These are phyloP conservation scores for Violaceomyces palustris DNA, from an alignment of 1,284 basidiomycete genomes.

Conservation along the genomic window DNA sequence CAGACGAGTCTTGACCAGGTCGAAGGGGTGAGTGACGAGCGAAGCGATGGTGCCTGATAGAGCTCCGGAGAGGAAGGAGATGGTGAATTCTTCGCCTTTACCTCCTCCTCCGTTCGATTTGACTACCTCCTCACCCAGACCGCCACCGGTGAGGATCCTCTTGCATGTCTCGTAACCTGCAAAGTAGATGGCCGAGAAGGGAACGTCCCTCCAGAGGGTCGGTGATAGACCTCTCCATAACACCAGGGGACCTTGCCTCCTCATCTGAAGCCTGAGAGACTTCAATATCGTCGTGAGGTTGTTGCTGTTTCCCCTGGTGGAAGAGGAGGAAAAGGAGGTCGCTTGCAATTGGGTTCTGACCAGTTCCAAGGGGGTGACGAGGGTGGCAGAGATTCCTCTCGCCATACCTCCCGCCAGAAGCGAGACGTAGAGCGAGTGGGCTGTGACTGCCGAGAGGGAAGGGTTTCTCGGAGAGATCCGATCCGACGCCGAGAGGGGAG, in stretches of 20 bases:
- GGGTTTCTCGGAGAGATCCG: slow-evolving; percentile 7
- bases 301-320: no score
- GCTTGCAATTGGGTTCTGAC: slow-evolving; percentile 83
- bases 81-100: slow-evolving; percentile 61
- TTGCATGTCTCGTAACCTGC: slow-evolving; percentile 55
- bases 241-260: slow-evolving; percentile 60
- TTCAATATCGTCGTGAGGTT: slow-evolving; percentile 38
- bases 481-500: slow-evolving; percentile 4
- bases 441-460: slow-evolving; percentile 23
- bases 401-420: slow-evolving; percentile 77
- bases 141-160: slow-evolving; percentile 47
- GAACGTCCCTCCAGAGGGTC: slow-evolving; percentile 93
- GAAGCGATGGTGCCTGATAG: slow-evolving; percentile 63
- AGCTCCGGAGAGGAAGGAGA: slow-evolving; percentile 78
- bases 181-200: slow-evolving; percentile 92
- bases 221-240: slow-evolving; percentile 87
- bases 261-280: slow-evolving; percentile 30
- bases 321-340: slow-evolving; percentile 14
- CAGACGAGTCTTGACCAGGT: slow-evolving; percentile 88
- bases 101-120: no score
- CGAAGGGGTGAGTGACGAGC: slow-evolving; percentile 86
- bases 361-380: slow-evolving; percentile 85
- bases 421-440: slow-evolving; percentile 58
- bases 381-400: slow-evolving; percentile 71
- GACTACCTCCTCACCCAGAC: slow-evolving; percentile 53